phyloP scores from a whole-genome alignment of 1,284 basidiomycete species.

The Trametes hirsuta region DNA sequence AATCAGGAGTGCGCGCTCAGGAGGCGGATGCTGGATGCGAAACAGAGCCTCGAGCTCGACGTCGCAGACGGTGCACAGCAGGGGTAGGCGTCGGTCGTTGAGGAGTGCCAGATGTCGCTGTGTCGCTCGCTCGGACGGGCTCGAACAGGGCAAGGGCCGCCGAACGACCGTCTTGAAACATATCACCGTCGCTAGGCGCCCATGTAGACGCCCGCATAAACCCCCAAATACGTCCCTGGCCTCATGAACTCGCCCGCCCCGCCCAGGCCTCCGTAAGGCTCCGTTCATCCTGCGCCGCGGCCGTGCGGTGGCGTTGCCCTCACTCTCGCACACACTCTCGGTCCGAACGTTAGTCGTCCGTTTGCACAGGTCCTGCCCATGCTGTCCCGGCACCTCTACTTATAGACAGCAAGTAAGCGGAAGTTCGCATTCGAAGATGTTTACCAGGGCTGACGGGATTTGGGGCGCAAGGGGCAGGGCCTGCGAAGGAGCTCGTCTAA shows the following conservation, averaged over 20 bases:
- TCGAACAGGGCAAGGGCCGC: slow-evolving; percentile 4
- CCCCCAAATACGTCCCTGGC: background rate
- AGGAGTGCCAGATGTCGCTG: slow-evolving; percentile 13
- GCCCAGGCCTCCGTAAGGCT: background rate
- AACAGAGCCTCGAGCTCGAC: background rate
- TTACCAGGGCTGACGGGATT: no score
- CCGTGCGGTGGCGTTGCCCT: slow-evolving; percentile 1
- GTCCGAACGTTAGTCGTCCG: no score
- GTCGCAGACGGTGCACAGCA: background rate
- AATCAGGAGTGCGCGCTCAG: slow-evolving; percentile 8
- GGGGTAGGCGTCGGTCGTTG: slow-evolving; percentile 5
- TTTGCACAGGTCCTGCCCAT: no score
- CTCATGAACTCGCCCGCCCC: background rate
- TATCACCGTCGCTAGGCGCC: slow-evolving; percentile 12
- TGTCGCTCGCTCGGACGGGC: slow-evolving; percentile 8
- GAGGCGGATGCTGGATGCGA: background rate
- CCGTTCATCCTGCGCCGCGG: background rate
- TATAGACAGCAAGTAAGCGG: no score
- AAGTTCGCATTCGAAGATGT: no score
- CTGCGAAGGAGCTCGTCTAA: no score
- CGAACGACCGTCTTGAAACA: slow-evolving; percentile 17
- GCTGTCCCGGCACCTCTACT: no score
- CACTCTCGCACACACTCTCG: background rate
- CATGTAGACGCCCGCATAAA: background rate
- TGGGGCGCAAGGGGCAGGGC: no score